These are phyloP conservation scores for Umbelopsis vinacea DNA, from an alignment of 192 early-diverging fungal species.

Conservation along the genomic window DNA sequence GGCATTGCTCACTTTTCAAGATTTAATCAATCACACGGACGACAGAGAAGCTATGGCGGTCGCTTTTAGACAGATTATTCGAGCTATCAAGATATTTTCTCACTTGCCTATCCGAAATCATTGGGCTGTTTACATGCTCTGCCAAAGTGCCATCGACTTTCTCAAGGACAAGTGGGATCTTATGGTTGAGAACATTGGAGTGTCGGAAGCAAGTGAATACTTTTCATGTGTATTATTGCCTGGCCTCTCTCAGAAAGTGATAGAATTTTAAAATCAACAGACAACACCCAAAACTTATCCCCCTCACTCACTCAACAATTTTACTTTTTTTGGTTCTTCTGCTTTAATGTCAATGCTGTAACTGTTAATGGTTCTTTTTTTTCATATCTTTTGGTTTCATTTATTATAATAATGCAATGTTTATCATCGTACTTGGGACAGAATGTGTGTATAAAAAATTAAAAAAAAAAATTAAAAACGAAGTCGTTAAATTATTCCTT, in stretches of 20 bases:
- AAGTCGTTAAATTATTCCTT: neutral
- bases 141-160: slow-evolving; percentile 18
- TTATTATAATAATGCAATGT: neutral
- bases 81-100: slow-evolving; percentile 9
- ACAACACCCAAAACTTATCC: neutral
- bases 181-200: slow-evolving; percentile 17
- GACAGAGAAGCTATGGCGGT: neutral
- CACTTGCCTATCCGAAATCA: slow-evolving; percentile 2
- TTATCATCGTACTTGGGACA: neutral
- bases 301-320: neutral
- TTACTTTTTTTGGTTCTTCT: neutral
- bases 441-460: slow-evolving; percentile 13
- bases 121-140: slow-evolving; percentile 11
- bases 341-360: neutral
- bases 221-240: slow-evolving; percentile 10
- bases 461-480: neutral
- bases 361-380: neutral
- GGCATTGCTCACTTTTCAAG: slow-evolving; percentile 12
- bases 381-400: neutral
- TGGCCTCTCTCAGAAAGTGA: slow-evolving; percentile 10
- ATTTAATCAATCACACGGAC: neutral
- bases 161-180: slow-evolving; percentile 18
- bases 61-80: slow-evolving; percentile 3
- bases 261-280: slow-evolving; percentile 6
- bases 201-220: slow-evolving; percentile 16